phyloP scores from a whole-genome alignment of 1,284 basidiomycete genomes.

The Sphaerobolus stellatus region DNA sequence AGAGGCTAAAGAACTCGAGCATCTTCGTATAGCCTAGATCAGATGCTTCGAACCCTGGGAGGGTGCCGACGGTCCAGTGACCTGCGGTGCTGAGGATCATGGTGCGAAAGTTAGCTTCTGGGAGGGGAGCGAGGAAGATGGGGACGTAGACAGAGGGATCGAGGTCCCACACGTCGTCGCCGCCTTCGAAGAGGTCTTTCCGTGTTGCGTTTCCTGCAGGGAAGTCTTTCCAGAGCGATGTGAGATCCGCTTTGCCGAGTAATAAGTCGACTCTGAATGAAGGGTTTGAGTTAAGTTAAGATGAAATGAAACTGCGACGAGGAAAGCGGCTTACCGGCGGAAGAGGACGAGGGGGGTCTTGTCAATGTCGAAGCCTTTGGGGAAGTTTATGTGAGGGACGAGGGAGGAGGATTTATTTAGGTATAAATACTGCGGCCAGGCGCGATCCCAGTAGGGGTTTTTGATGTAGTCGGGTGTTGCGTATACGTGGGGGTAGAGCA shows the following conservation, averaged over 20 bases:
- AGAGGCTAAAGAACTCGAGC: conserved; percentile 51
- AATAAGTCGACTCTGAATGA: conserved; percentile 56
- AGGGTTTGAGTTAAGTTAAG: background rate
- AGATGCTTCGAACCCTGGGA: conserved; percentile 44
- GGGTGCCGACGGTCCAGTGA: conserved; percentile 62
- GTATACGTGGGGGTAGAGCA: conserved; percentile 61
- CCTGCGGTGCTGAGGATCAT: conserved; percentile 62
- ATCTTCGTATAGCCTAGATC: conserved; percentile 52
- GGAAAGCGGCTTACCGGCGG: conserved; percentile 33
- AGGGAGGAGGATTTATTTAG: conserved; percentile 55
- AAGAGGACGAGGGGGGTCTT: conserved; percentile 62
- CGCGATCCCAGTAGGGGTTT: conserved; percentile 55
- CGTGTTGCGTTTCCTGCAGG: conserved; percentile 23
- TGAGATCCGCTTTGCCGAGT: conserved; percentile 49
- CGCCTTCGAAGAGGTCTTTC: conserved; percentile 49
- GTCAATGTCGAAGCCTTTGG: conserved; percentile 51
- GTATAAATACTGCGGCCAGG: conserved; percentile 62
- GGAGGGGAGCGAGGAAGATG: conserved; percentile 47
- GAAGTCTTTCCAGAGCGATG: conserved; percentile 40
- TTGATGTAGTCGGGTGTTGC: conserved; percentile 60
- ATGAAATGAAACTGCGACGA: background rate
- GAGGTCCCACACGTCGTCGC: conserved; percentile 53
- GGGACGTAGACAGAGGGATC: conserved; percentile 52
- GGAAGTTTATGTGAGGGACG: conserved; percentile 41
- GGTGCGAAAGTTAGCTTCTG: conserved; percentile 53